phyloP scores from a whole-genome alignment of 192 early-diverging fungal genomes.

The Podila epigama region DNA sequence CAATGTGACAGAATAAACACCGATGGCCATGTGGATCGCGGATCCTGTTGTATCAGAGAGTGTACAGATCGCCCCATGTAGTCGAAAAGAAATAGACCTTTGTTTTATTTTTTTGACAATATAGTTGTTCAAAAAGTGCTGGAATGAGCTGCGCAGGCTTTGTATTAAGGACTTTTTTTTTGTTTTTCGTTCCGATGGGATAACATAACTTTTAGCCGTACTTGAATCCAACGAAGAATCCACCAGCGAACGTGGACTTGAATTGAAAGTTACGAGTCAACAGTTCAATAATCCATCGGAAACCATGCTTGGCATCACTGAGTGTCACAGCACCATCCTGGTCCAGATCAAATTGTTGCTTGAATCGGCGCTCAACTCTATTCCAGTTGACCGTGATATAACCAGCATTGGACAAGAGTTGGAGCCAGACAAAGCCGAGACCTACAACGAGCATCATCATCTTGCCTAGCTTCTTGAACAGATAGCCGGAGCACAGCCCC shows the following conservation, averaged over 20 bases:
- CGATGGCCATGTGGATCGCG: too few species aligned
- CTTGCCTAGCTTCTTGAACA: slow-evolving; percentile 60
- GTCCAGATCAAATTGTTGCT: slow-evolving; percentile 48
- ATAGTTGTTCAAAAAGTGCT: too few species aligned
- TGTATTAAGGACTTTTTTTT: too few species aligned
- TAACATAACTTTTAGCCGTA: slow-evolving; percentile 57
- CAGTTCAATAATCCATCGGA: slow-evolving; percentile 38
- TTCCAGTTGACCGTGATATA: slow-evolving; percentile 56
- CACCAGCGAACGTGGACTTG: slow-evolving; percentile 57
- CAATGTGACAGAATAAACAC: too few species aligned
- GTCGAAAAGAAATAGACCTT: too few species aligned
- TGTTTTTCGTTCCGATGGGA: too few species aligned
- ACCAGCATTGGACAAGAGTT: slow-evolving; percentile 50
- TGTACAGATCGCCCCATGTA: too few species aligned
- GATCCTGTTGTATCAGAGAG: too few species aligned
- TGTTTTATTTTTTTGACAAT: too few species aligned
- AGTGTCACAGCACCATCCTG: slow-evolving; percentile 51
- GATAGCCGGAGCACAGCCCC: slow-evolving; percentile 57
- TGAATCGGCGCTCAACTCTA: slow-evolving; percentile 39
- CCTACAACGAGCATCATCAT: slow-evolving; percentile 54
- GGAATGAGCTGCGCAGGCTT: too few species aligned
- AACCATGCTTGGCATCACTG: slow-evolving; percentile 39
- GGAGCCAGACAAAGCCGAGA: slow-evolving; percentile 53
- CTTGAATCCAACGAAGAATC: slow-evolving; percentile 53
- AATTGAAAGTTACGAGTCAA: slow-evolving; percentile 61